phyloP scores from a whole-genome alignment of 306 rosid genomes.

The Ziziphus jujuba region DNA sequence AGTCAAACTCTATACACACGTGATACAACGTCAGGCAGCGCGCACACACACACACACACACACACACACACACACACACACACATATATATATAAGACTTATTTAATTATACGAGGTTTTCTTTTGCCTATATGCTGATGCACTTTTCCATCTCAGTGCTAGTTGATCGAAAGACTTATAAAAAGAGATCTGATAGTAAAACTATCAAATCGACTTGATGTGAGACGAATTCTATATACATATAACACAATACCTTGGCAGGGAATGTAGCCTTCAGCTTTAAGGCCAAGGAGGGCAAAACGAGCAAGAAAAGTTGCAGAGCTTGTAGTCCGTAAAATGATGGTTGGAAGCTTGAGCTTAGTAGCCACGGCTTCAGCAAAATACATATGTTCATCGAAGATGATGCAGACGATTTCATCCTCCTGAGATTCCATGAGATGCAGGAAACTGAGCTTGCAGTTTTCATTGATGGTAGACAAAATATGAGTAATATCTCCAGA shows the following conservation, averaged over 20 bases:
- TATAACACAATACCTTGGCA: conserved; percentile 42
- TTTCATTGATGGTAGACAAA: conserved; percentile 2
- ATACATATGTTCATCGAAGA: conserved; percentile 45
- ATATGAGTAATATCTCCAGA: not conserved
- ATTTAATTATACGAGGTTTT: no score
- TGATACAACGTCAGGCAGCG: no score
- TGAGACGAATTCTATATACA: no score
- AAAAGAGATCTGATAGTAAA: no score
- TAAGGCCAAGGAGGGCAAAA: conserved; percentile 31
- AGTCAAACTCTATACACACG: no score
- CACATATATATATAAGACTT: no score
- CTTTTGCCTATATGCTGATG: no score
- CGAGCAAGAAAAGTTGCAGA: conserved; percentile 29
- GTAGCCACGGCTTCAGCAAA: conserved; percentile 38
- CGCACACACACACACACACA: no score
- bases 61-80: no score
- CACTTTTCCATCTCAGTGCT: no score
- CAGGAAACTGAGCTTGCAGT: conserved; percentile 34
- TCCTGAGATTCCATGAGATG: conserved; percentile 30
- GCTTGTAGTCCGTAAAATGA: conserved; percentile 43
- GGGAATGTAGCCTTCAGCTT: conserved; percentile 34
- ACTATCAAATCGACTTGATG: no score
- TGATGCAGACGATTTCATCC: conserved; percentile 31
- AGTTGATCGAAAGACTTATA: no score
- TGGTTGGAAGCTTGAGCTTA: conserved; percentile 36